Evolutionary conservation across 495 filamentous ascomycete genomes (phyloP).

Genomic region (Usnea hakonensis): DNA sequence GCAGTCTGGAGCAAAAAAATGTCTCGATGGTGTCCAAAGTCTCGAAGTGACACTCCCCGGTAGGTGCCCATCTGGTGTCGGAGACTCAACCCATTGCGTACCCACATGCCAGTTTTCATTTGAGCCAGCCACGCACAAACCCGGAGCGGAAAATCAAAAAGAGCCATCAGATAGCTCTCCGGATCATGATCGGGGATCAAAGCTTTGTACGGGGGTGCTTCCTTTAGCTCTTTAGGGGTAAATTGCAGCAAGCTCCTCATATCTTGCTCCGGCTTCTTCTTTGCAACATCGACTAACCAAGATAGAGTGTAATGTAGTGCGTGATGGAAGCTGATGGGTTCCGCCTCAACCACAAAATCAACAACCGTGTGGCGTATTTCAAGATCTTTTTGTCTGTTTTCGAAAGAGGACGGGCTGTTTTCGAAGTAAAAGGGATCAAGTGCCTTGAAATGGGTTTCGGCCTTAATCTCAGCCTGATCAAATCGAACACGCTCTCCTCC

Average conservation of each 20-base stretch:
- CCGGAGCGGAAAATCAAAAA: constrained; percentile 87
- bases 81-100: constrained; percentile 91
- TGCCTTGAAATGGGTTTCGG: constrained; percentile 69
- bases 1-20: constrained; percentile 91
- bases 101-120: constrained; percentile 98
- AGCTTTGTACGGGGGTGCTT: constrained; percentile 49
- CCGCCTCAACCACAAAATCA: constrained; percentile 76
- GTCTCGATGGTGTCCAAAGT: constrained; percentile 88
- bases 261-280: constrained; percentile 58
- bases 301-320: constrained; percentile 95
- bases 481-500: constrained; percentile 86
- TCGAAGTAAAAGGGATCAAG: constrained; percentile 77
- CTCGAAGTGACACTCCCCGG: constrained; percentile 73
- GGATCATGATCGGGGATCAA: constrained; percentile 26
- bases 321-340: constrained; percentile 96
- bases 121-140: constrained; percentile 96
- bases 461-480: constrained; percentile 79
- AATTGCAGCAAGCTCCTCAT: constrained; percentile 60
- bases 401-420: constrained; percentile 18
- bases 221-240: constrained; percentile 48
- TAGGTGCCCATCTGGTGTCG: constrained; percentile 92
- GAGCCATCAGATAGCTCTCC: constrained; percentile 76
- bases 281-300: constrained; percentile 88
- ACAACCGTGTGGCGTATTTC: constrained; percentile 55
- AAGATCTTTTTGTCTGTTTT: constrained; percentile 29